phyloP scores from a whole-genome alignment of 805 yeast species.

The Lipomyces spencermartinsiae region DNA sequence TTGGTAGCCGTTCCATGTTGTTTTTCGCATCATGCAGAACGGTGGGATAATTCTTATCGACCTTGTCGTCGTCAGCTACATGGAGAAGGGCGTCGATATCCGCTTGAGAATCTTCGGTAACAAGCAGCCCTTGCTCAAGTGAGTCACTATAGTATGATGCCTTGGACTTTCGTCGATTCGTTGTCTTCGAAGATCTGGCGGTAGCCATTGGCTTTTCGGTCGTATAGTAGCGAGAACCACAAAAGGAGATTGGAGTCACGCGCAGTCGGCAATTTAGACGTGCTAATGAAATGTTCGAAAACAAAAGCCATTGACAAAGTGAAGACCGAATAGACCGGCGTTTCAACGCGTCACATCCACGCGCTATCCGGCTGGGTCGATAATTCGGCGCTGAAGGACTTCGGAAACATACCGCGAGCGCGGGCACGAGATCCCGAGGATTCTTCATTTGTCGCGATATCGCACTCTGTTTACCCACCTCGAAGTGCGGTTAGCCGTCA shows the following conservation, averaged over 20 bases:
- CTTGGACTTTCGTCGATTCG: neutral
- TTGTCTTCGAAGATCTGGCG: neutral
- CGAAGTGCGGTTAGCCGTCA: neutral
- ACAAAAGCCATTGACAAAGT: neutral
- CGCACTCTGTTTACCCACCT: neutral
- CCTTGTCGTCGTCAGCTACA: slow-evolving; percentile 5
- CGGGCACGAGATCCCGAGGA: neutral
- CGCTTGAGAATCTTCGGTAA: neutral
- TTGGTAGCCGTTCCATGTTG: slow-evolving; percentile 55
- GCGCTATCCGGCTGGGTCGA: neutral
- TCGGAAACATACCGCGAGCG: neutral
- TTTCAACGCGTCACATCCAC: neutral
- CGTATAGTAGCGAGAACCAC: neutral
- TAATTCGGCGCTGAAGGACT: neutral
- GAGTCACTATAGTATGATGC: neutral
- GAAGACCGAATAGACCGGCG: neutral
- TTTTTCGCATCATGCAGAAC: slow-evolving; percentile 43
- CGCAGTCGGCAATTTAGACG: neutral
- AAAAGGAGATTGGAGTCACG: neutral
- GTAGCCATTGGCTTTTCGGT: neutral
- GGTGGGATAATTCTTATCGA: slow-evolving; percentile 31
- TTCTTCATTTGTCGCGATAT: neutral
- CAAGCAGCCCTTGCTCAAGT: slow-evolving; percentile 18
- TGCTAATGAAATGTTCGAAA: neutral
- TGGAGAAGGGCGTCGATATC: slow-evolving; percentile 21